Percentiles rank a stretch among this genome's conserved stretches.
Evolutionary conservation across 441 rosid species (phyloP).

Genomic region (Raphanus hybrid): DNA sequence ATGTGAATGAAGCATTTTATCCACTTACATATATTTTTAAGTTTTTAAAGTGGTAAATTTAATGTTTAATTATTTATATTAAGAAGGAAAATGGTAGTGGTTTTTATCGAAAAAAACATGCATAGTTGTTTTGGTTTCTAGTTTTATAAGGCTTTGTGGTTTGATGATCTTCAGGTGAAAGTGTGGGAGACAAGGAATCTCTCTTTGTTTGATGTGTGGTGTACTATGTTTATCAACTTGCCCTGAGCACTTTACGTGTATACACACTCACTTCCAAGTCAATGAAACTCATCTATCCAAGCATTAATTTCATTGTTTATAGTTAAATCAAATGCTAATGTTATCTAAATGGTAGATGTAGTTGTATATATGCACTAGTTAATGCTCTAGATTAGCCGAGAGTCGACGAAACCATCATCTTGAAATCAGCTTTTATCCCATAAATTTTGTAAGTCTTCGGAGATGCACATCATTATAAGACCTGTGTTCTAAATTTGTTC

Average conservation of each 20-base stretch:
- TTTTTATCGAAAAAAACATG: too few species aligned
- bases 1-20: slow-evolving; percentile 28
- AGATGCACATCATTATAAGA: slow-evolving; percentile 4
- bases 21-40: not conserved
- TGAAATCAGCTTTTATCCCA: not conserved
- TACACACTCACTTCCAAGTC: slow-evolving; percentile 32
- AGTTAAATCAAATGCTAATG: slow-evolving; percentile 3
- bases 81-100: slow-evolving; percentile 6
- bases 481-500: not conserved
- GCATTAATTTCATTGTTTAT: not conserved
- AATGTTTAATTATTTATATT: not conserved
- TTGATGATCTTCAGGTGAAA: slow-evolving; percentile 44
- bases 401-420: not conserved
- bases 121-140: slow-evolving; percentile 13
- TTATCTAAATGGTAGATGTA: slow-evolving; percentile 20
- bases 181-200: slow-evolving; percentile 40
- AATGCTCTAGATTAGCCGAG: slow-evolving; percentile 1
- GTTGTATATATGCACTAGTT: not conserved
- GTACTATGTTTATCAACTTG: slow-evolving; percentile 43
- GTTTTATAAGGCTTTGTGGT: slow-evolving; percentile 20
- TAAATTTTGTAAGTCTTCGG: not conserved
- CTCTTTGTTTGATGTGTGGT: slow-evolving; percentile 31
- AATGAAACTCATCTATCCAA: not conserved
- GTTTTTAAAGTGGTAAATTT: not conserved
- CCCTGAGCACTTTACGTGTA: slow-evolving; percentile 33